Conservation (phyloP, 352 stramenopile genomes). For the Pythium sukuiense region DNA sequence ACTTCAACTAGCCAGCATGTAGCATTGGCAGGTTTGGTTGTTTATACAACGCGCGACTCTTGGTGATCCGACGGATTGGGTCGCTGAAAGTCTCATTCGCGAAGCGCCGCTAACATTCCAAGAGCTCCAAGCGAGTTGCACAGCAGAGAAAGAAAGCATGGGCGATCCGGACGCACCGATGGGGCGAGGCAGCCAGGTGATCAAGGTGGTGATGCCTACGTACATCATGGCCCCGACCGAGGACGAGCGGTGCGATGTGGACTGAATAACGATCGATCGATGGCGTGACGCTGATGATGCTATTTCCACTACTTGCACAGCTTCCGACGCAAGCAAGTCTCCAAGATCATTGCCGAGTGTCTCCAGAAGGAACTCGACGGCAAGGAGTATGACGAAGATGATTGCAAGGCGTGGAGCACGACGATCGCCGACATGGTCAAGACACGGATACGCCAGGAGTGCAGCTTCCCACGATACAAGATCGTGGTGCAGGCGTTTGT, state of each 20-base stretch:
- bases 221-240: constrained; percentile 85
- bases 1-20: neutral
- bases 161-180: constrained; percentile 43
- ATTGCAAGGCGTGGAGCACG: constrained; percentile 67
- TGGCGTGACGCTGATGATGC: neutral
- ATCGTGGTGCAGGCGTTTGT: constrained; percentile 94
- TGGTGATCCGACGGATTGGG: neutral
- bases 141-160: constrained; percentile 31
- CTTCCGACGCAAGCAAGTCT: constrained; percentile 76
- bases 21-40: neutral
- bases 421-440: constrained; percentile 69
- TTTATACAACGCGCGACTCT: neutral
- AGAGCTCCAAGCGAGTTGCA: neutral
- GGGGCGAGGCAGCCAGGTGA: constrained; percentile 56
- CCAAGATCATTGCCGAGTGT: constrained; percentile 68
- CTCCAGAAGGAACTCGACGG: constrained; percentile 66
- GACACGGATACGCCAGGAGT: constrained; percentile 57
- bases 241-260: constrained; percentile 51
- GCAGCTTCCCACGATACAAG: constrained; percentile 90
- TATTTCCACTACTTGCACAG: constrained; percentile 25
- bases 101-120: constrained; percentile 1
- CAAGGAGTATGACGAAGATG: constrained; percentile 76
- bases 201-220: constrained; percentile 81
- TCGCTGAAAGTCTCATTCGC: neutral
- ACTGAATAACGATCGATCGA: neutral